phyloP scores from a whole-genome alignment of 257 asterid genomes.

The Forsythia viridissima region DNA sequence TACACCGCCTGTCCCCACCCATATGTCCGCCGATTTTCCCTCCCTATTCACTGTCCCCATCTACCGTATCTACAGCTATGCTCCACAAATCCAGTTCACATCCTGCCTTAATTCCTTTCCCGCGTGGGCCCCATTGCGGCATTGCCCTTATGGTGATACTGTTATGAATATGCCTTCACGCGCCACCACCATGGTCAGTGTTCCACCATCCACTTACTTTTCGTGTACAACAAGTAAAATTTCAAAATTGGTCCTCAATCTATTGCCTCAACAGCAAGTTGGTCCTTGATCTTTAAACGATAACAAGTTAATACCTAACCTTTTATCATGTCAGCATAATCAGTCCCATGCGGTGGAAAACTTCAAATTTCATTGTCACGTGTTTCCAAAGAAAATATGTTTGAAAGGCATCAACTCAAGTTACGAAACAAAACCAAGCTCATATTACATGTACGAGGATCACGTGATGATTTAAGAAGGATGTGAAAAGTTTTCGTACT shows the following conservation, averaged over 20 bases:
- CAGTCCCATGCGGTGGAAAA: not conserved
- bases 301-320: not conserved
- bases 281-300: not conserved
- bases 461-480: too few species aligned
- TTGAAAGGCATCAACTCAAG: too few species aligned
- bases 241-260: not conserved
- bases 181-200: conserved; percentile 38
- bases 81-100: conserved; percentile 45
- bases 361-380: not conserved
- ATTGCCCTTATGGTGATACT: not conserved
- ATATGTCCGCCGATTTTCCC: conserved; percentile 33
- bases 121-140: conserved; percentile 45
- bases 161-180: conserved; percentile 9
- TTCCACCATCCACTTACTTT: not conserved
- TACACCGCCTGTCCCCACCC: conserved; percentile 50
- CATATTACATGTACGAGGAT: too few species aligned
- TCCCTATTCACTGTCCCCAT: conserved; percentile 29
- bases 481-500: too few species aligned
- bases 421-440: too few species aligned
- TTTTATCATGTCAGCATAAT: too few species aligned
- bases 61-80: conserved; percentile 17
- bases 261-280: not conserved
- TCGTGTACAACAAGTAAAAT: not conserved
- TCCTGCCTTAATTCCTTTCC: conserved; percentile 24
- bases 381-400: too few species aligned